These are phyloP conservation scores for Populus nigra DNA, from an alignment of 345 rosid species.

Conservation along the genomic window DNA sequence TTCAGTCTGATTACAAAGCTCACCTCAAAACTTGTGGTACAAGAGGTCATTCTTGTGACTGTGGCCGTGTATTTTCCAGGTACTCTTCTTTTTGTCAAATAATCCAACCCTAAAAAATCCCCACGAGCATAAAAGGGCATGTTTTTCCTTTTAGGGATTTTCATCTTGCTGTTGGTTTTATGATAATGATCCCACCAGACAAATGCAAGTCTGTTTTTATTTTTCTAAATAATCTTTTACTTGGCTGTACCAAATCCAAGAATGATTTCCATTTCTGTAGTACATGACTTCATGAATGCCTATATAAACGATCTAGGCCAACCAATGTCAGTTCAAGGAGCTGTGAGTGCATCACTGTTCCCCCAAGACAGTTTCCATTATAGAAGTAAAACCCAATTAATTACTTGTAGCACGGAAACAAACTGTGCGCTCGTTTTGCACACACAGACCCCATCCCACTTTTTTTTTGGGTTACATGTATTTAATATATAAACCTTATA, in stretches of 20 bases:
- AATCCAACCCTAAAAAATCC: slow-evolving; percentile 15
- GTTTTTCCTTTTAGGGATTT: not conserved
- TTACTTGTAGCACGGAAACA: slow-evolving; percentile 2
- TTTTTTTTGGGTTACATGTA: not conserved
- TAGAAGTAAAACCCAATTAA: slow-evolving; percentile 12
- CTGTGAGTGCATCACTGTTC: slow-evolving; percentile 17
- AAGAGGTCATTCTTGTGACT: slow-evolving; percentile 84
- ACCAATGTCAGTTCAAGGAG: slow-evolving; percentile 12
- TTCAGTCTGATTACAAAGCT: slow-evolving; percentile 86
- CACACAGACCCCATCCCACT: slow-evolving; percentile 21
- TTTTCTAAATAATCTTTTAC: not conserved
- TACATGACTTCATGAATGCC: slow-evolving; percentile 11
- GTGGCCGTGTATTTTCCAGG: slow-evolving; percentile 95
- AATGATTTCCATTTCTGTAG: slow-evolving; percentile 21
- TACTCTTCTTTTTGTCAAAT: slow-evolving; percentile 4
- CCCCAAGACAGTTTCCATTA: slow-evolving; percentile 21
- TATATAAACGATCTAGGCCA: slow-evolving; percentile 18
- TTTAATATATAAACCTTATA: slow-evolving; percentile 16
- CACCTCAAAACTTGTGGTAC: slow-evolving; percentile 90
- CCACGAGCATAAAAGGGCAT: not conserved
- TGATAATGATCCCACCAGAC: not conserved
- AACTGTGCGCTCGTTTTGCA: not conserved
- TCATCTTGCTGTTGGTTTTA: not conserved
- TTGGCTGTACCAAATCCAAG: slow-evolving; percentile 28
- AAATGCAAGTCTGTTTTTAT: not conserved